Evolutionary conservation across 768 basidiomycete genomes (phyloP).

Genomic region (Royoungia palumana): DNA sequence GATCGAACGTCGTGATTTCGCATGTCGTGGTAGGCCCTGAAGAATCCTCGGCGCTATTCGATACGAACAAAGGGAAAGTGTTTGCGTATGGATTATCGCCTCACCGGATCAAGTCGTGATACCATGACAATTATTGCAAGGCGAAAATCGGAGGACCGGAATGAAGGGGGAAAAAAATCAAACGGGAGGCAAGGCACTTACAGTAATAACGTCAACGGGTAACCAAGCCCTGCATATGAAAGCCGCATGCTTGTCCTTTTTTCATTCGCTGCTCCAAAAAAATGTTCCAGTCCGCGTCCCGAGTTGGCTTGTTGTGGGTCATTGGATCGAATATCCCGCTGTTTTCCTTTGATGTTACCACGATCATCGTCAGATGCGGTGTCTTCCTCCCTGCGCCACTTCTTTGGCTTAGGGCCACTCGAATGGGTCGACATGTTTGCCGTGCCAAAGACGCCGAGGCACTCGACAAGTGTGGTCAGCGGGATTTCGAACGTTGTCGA

Average conservation of each 20-base stretch:
- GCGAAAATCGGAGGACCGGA: neutral
- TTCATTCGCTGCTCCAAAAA: constrained; percentile 47
- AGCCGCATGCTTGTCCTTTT: constrained; percentile 84
- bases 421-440: constrained; percentile 40
- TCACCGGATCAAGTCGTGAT: constrained; percentile 1
- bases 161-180: neutral
- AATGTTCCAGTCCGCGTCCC: constrained; percentile 50
- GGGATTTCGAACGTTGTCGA: constrained; percentile 73
- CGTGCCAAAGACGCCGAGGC: constrained; percentile 91
- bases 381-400: constrained; percentile 47
- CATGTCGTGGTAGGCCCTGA: constrained; percentile 83
- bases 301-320: constrained; percentile 19
- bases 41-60: constrained; percentile 66
- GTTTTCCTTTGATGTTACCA: constrained; percentile 35
- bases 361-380: constrained; percentile 41
- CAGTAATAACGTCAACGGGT: constrained; percentile 78
- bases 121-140: neutral
- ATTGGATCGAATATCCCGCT: neutral
- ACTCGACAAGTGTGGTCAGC: constrained; percentile 80
- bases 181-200: constrained; percentile 37
- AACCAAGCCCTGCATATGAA: constrained; percentile 73
- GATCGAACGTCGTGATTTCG: constrained; percentile 80
- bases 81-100: constrained; percentile 2
- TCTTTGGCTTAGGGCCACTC: constrained; percentile 40
- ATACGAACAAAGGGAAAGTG: neutral